phyloP scores from a whole-genome alignment of 1,139 yeast genomes.

The Sugiyamaella grinbergsii region DNA sequence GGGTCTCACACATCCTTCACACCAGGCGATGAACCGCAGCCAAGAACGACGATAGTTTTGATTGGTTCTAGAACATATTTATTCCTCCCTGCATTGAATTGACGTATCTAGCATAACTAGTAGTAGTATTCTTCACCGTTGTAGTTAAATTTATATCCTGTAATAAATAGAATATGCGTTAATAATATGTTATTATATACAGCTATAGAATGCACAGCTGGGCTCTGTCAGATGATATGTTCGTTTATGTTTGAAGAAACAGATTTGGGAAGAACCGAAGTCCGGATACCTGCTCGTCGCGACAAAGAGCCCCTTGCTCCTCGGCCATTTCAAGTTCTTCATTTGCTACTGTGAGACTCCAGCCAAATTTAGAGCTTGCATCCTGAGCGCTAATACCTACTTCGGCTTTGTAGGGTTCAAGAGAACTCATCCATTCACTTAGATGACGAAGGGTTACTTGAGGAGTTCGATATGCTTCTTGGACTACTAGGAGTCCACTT shows the following conservation, averaged over 20 bases:
- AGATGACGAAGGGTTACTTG: conserved; percentile 42
- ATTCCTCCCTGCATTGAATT: conserved; percentile 8
- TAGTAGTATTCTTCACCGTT: neutral
- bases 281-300: conserved; percentile 69
- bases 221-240: too few species aligned
- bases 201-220: neutral
- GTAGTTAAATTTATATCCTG: neutral
- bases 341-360: conserved; percentile 69
- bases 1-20: neutral
- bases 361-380: conserved; percentile 57
- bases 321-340: conserved; percentile 70
- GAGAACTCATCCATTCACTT: conserved; percentile 39
- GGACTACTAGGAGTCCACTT: conserved; percentile 51
- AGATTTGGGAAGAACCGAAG: conserved; percentile 45
- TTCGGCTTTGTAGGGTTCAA: conserved; percentile 35
- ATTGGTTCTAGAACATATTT: conserved; percentile 2
- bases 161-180: neutral
- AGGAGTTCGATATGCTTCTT: conserved; percentile 45
- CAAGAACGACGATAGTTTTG: conserved; percentile 2
- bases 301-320: conserved; percentile 56
- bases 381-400: conserved; percentile 49
- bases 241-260: conserved; percentile 16
- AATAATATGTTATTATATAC: neutral
- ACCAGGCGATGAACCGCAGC: neutral
- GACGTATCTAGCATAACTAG: conserved; percentile 1